Evolutionary conservation across 192 early-diverging fungal species (phyloP).

Genomic region (Rhizophagus prolifer): DNA sequence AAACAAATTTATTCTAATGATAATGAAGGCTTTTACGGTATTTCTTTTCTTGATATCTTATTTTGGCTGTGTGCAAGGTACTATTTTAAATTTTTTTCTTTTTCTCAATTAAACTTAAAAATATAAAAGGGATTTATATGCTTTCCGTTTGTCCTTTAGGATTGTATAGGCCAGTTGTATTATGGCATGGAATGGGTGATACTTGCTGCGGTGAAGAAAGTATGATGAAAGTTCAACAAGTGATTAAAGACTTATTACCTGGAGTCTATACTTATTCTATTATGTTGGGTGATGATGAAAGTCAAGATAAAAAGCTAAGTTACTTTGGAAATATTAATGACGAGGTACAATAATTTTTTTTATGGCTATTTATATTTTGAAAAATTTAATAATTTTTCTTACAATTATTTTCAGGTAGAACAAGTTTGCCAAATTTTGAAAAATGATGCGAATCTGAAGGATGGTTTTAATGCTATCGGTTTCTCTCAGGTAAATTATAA

Average conservation of each 20-base stretch:
- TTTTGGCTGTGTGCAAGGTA: not conserved
- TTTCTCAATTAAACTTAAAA: too few relatives aligned
- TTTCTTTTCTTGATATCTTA: not conserved
- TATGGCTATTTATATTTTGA: not conserved
- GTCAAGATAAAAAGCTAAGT: conserved; percentile 73
- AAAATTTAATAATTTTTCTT: not conserved
- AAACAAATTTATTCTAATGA: too few relatives aligned
- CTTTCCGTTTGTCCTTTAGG: conserved; percentile 48
- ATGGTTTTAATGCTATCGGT: conserved; percentile 88
- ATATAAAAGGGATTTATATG: not conserved
- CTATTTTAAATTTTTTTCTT: not conserved
- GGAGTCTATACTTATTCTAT: conserved; percentile 79
- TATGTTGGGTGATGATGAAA: conserved; percentile 55
- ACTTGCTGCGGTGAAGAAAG: conserved; percentile 72
- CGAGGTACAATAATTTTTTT: conserved; percentile 51
- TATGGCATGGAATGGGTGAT: conserved; percentile 94
- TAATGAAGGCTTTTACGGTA: not conserved
- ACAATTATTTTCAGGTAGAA: conserved; percentile 52
- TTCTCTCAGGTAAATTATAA: conserved; percentile 71
- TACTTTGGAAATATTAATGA: conserved; percentile 87
- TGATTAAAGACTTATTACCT: conserved; percentile 52
- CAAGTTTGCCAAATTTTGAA: conserved; percentile 71
- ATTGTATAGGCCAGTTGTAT: conserved; percentile 52
- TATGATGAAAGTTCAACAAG: conserved; percentile 50
- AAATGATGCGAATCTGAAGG: conserved; percentile 55